A percentile compares a stretch with the other conserved stretches of the same genome.
Evolutionary conservation across 495 filamentous ascomycete species (phyloP).

Genomic region (Aeminium ludgeri): DNA sequence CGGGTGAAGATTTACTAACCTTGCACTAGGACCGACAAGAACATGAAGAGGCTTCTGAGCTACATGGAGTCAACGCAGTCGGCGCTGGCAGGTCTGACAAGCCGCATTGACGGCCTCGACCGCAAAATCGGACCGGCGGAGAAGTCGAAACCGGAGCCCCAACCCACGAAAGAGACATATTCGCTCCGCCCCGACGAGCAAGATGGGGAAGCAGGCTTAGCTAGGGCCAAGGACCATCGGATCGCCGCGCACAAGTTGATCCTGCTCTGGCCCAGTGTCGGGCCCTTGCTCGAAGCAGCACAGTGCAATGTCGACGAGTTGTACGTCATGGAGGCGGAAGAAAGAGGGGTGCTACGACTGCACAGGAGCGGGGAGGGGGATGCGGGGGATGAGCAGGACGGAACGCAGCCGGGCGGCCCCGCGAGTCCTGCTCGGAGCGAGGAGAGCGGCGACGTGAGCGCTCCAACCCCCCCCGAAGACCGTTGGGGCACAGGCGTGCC

Average conservation of each 20-base stretch:
- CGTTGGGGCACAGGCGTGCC: slow-evolving; percentile 26
- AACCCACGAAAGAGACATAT: too few relatives aligned
- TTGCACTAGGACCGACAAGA: slow-evolving; percentile 24
- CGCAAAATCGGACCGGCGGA: too few relatives aligned
- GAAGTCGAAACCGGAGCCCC: too few relatives aligned
- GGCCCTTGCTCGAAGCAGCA: slow-evolving; percentile 33
- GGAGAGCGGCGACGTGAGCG: slow-evolving; percentile 16
- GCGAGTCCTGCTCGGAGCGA: slow-evolving; percentile 14
- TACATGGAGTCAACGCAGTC: slow-evolving; percentile 27
- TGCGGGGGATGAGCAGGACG: slow-evolving; percentile 34
- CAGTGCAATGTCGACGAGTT: slow-evolving; percentile 31
- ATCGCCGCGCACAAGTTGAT: slow-evolving; percentile 61
- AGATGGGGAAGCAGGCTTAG: too few relatives aligned
- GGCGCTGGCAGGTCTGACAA: too few relatives aligned
- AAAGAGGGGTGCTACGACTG: slow-evolving; percentile 54
- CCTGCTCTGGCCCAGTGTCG: slow-evolving; percentile 51
- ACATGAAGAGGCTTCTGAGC: slow-evolving; percentile 22
- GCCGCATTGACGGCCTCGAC: too few relatives aligned
- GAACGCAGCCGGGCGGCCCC: slow-evolving; percentile 20
- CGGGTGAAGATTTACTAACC: slow-evolving; percentile 13
- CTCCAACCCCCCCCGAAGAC: slow-evolving; percentile 17
- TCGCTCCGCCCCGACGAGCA: too few relatives aligned
- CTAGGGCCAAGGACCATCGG: too few relatives aligned
- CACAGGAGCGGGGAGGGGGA: slow-evolving; percentile 71
- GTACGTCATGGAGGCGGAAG: slow-evolving; percentile 60